phyloP scores from a whole-genome alignment of 768 basidiomycete species.

The Leccinum ochraceum region DNA sequence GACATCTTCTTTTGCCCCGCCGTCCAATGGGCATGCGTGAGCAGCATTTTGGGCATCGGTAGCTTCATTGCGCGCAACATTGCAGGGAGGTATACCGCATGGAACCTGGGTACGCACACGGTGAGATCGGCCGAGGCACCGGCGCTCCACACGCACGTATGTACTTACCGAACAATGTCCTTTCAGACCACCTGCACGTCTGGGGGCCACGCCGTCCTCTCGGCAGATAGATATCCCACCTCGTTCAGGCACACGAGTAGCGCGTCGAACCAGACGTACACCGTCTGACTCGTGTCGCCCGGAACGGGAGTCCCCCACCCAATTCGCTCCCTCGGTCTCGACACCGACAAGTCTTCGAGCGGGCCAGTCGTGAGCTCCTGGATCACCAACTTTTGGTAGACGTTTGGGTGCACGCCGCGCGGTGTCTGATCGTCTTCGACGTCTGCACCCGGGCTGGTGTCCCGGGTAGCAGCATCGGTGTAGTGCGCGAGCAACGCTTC shows the following conservation, averaged over 20 bases:
- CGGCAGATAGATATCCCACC: slow-evolving; percentile 52
- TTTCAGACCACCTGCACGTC: slow-evolving; percentile 90
- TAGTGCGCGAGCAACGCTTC: slow-evolving; percentile 55
- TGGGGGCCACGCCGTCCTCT: slow-evolving; percentile 63
- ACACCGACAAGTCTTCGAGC: slow-evolving; percentile 80
- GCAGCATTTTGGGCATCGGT: slow-evolving; percentile 49
- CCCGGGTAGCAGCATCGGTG: slow-evolving; percentile 26
- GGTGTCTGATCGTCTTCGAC: slow-evolving; percentile 11
- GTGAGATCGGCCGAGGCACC: neutral
- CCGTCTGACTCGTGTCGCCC: slow-evolving; percentile 72
- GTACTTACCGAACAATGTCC: slow-evolving; percentile 74
- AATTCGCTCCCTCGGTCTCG: slow-evolving; percentile 72
- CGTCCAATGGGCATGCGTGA: slow-evolving; percentile 88
- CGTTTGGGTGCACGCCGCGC: slow-evolving; percentile 54
- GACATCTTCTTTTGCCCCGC: slow-evolving; percentile 85
- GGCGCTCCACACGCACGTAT: neutral
- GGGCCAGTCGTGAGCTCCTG: slow-evolving; percentile 40
- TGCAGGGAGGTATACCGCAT: slow-evolving; percentile 86
- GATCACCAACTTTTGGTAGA: slow-evolving; percentile 56
- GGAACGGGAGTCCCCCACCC: slow-evolving; percentile 88
- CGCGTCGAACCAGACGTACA: slow-evolving; percentile 96
- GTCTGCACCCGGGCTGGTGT: neutral
- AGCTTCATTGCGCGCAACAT: slow-evolving; percentile 72
- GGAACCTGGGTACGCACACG: slow-evolving; percentile 53
- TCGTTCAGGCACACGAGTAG: slow-evolving; percentile 82